These are phyloP conservation scores for Suillus clintonianus DNA, from an alignment of 768 basidiomycete species.

Conservation along the genomic window DNA sequence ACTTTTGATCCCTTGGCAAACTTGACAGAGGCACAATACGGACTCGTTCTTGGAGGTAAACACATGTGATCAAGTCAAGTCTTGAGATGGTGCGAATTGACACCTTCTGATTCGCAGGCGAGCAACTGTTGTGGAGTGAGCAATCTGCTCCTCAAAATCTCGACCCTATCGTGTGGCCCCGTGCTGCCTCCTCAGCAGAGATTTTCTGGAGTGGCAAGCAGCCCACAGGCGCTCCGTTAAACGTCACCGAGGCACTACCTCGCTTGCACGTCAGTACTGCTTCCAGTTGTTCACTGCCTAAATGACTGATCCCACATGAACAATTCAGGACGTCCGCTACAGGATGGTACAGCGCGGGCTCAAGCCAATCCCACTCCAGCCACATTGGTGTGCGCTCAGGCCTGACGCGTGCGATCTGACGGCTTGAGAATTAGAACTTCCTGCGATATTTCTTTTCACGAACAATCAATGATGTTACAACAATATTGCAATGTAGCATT, in stretches of 20 bases:
- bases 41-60: conserved; percentile 40
- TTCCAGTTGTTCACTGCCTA: not conserved
- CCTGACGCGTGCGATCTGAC: conserved; percentile 45
- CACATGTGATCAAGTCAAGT: conserved; percentile 1
- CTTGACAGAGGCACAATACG: conserved; percentile 36
- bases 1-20: conserved; percentile 52
- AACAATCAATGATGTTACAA: not conserved
- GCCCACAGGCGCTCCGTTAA: conserved; percentile 35
- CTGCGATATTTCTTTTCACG: not conserved
- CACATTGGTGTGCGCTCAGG: conserved; percentile 56
- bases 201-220: conserved; percentile 53
- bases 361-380: conserved; percentile 51
- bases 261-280: conserved; percentile 43
- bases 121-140: conserved; percentile 49
- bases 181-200: conserved; percentile 49
- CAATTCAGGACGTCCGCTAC: conserved; percentile 41
- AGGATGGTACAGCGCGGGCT: conserved; percentile 52
- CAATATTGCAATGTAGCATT: not conserved
- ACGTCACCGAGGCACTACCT: conserved; percentile 43
- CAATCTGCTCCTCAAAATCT: conserved; percentile 45
- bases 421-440: conserved; percentile 13
- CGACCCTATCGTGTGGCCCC: conserved; percentile 50
- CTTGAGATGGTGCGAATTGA: conserved; percentile 6
- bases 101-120: conserved; percentile 16
- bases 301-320: not conserved